Conservation (phyloP, 2,329 filamentous ascomycete genomes). For the Penicillium oxalicum region DNA sequence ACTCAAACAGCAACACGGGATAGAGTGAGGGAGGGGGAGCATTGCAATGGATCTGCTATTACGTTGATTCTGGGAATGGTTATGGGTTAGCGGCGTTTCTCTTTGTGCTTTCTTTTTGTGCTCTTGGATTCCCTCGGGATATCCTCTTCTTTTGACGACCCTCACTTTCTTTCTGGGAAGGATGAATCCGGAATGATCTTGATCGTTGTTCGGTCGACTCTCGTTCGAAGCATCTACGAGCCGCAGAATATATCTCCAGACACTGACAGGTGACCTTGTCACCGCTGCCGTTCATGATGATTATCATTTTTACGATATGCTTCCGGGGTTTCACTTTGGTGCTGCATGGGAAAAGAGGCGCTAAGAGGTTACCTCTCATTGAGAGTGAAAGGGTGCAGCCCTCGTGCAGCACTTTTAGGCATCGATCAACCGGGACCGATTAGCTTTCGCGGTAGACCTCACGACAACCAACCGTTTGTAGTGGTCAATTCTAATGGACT, state of each 20-base stretch:
- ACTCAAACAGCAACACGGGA: slow-evolving; percentile 95
- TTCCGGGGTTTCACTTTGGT: too few relatives aligned
- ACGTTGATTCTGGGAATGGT: slow-evolving; percentile 29
- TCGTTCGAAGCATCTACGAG: neutral
- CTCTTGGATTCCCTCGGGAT: slow-evolving; percentile 22
- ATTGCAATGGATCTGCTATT: slow-evolving; percentile 24
- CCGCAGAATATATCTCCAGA: slow-evolving; percentile 10
- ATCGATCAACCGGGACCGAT: too few relatives aligned
- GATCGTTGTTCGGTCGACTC: slow-evolving; percentile 2
- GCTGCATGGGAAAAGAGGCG: too few relatives aligned
- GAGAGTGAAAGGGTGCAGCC: too few relatives aligned
- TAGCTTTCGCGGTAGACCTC: too few relatives aligned
- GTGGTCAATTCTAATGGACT: too few relatives aligned
- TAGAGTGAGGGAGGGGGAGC: slow-evolving; percentile 66
- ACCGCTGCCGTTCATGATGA: slow-evolving; percentile 3
- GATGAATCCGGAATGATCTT: slow-evolving; percentile 18
- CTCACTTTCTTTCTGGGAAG: slow-evolving; percentile 15
- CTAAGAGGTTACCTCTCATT: too few relatives aligned
- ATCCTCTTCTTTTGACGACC: slow-evolving; percentile 27
- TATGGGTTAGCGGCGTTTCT: slow-evolving; percentile 38
- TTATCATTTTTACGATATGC: too few relatives aligned
- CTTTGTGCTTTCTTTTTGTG: slow-evolving; percentile 13
- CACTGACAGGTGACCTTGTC: slow-evolving; percentile 15
- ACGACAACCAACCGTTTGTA: too few relatives aligned
- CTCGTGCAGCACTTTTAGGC: too few relatives aligned